Conservation (phyloP, 805 yeast species). For the Lipomyces sp. region DNA sequence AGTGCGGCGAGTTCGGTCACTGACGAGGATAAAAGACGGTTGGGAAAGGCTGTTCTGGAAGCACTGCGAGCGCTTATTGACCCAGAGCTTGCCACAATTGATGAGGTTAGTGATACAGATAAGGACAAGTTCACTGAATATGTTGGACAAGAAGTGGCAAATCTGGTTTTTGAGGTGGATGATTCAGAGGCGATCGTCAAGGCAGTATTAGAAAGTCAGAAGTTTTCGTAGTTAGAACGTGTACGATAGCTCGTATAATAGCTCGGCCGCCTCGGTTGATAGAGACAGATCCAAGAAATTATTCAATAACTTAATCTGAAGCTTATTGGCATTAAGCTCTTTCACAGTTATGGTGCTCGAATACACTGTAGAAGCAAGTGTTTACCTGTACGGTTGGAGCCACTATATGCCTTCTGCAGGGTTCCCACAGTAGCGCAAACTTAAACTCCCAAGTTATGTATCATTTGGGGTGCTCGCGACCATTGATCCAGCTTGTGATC, state of each 20-base stretch:
- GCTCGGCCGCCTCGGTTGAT: background rate
- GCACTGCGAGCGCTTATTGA: conserved; percentile 55
- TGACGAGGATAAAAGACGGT: conserved; percentile 54
- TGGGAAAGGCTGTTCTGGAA: conserved; percentile 59
- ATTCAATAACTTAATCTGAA: no score
- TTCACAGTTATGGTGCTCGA: no score
- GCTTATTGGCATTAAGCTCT: no score
- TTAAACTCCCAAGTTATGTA: no score
- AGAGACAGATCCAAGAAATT: no score
- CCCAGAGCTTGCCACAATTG: conserved; percentile 41
- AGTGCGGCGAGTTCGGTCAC: conserved; percentile 40
- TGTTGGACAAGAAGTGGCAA: conserved; percentile 31
- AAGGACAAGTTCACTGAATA: conserved; percentile 35
- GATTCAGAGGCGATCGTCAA: conserved; percentile 44
- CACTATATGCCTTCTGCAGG: no score
- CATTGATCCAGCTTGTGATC: background rate
- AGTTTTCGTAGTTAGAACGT: conserved; percentile 11
- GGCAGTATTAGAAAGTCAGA: conserved; percentile 30
- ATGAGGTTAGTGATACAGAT: conserved; percentile 18
- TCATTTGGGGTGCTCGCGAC: no score
- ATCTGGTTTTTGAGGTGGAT: conserved; percentile 13
- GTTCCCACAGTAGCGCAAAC: no score
- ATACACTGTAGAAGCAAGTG: no score
- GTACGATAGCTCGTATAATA: background rate
- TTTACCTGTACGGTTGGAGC: no score